These are phyloP conservation scores for Senna siamea DNA, from an alignment of 306 rosid genomes.

Conservation along the genomic window DNA sequence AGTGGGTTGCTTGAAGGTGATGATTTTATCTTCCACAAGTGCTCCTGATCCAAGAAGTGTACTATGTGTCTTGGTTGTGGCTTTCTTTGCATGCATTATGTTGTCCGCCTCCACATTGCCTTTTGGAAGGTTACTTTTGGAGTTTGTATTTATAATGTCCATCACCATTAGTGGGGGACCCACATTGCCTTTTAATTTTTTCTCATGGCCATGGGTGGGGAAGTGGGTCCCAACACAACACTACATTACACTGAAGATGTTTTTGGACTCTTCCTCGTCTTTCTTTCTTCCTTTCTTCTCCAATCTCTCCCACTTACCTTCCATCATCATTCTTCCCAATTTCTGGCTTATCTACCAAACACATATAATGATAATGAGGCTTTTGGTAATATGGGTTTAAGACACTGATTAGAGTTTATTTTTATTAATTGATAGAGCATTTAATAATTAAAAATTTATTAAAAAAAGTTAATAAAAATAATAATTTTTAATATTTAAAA, in stretches of 20 bases:
- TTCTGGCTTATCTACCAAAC: background rate
- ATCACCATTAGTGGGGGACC: background rate
- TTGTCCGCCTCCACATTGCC: slow-evolving; percentile 19
- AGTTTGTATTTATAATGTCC: background rate
- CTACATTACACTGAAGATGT: background rate
- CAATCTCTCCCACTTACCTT: too few species aligned
- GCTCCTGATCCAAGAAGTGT: slow-evolving; percentile 31
- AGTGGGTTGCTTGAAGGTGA: background rate
- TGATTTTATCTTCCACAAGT: slow-evolving; percentile 18
- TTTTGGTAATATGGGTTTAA: too few species aligned
- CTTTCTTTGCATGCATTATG: slow-evolving; percentile 34
- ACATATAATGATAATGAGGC: too few species aligned
- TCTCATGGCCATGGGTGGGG: background rate
- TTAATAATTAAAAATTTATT: too few species aligned
- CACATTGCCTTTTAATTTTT: background rate
- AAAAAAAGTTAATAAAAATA: too few species aligned
- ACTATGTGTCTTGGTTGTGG: slow-evolving; percentile 1
- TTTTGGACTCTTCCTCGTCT: background rate
- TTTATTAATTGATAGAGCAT: too few species aligned
- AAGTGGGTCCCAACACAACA: background rate
- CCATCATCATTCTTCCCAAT: background rate
- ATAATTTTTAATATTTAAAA: too few species aligned
- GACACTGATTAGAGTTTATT: too few species aligned
- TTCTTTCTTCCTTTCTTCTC: background rate
- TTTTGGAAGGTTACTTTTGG: slow-evolving; percentile 30